Evolutionary conservation across 2,329 filamentous ascomycete species (phyloP), one percentile per base, ranked within the genome.

Genomic region (Arachnopeziza araneosa): DNA sequence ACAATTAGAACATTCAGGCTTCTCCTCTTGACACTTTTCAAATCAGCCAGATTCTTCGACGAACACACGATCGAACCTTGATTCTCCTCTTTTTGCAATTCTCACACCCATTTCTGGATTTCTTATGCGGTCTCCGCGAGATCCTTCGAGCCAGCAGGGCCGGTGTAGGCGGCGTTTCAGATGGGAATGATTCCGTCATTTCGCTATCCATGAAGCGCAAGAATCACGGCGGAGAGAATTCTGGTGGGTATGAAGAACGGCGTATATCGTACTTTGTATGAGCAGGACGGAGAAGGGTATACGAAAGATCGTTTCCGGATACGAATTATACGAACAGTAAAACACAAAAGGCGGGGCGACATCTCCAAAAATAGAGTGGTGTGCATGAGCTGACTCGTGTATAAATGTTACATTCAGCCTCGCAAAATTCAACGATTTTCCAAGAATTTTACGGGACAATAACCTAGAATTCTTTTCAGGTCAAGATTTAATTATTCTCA

Each of bases 1-100:
- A 22, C 66, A 68, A 50, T 66, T 63, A 2, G 44, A 23, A 50
- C 66, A 68, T 51, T 55, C 23, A 9, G 66, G 66, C 36, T 62
- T 60, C 10, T 55, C n/a, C 54, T 68, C 66, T 23, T 67, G 58
- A 52, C 66, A 68, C 66, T 68, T 51, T 2, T 24, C 60, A 1
- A 24, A 12, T 55, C 17, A 52, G 49, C 17, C 26, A 48, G 36
- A 26, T 24, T 17, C 12, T 21, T 51, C 50, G 56, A 49, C 22
- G 22, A 48, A 49, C 17, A n/a, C 23, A 19, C 21, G 30, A 54
- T 60, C 54, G 8, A 48, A 61, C 64, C 57, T 65, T 65, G 2
- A 66, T 66, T 55, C 57, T 61, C 17, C 60, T 55, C 21, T 53
- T 22, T 50, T 66, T 66, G 50, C 65, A 67, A 9, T 60, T 63